These are phyloP conservation scores for Fusarium dimerum DNA, from an alignment of 2,329 filamentous ascomycete genomes.

Conservation along the genomic window DNA sequence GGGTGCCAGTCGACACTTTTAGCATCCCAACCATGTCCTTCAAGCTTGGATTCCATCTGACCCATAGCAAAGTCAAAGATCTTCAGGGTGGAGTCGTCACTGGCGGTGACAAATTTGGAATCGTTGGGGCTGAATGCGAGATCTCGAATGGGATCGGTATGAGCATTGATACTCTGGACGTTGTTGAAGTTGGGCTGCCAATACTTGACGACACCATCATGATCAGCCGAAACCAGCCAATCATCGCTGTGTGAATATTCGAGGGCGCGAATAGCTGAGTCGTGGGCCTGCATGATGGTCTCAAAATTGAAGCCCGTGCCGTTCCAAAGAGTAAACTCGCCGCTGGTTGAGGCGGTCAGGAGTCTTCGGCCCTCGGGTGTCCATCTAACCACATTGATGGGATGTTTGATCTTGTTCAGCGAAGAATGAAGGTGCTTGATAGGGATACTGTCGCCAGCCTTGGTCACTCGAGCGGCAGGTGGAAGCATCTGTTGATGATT, in stretches of 20 bases:
- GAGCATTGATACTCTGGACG: conserved; percentile 89
- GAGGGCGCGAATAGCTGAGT: conserved; percentile 79
- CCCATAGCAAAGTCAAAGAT: conserved; percentile 95
- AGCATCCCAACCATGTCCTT: conserved; percentile 97
- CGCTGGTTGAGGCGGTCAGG: conserved; percentile 91
- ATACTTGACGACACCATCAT: conserved; percentile 95
- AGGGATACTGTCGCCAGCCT: conserved; percentile 83
- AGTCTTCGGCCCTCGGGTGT: conserved; percentile 92
- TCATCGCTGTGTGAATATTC: conserved; percentile 94
- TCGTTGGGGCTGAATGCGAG: conserved; percentile 93
- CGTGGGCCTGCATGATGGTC: conserved; percentile 98
- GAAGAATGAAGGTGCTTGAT: conserved; percentile 98
- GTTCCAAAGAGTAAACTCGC: conserved; percentile 98
- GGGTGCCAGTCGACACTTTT: conserved; percentile 98
- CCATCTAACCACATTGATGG: conserved; percentile 96
- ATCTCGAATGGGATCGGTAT: conserved; percentile 86
- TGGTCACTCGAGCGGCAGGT: conserved; percentile 72
- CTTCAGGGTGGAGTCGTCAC: conserved; percentile 89
- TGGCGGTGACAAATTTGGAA: conserved; percentile 93
- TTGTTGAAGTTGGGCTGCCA: conserved; percentile 99
- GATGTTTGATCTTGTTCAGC: conserved; percentile 96
- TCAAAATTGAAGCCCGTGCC: conserved; percentile 99
- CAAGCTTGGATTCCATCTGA: conserved; percentile 77
- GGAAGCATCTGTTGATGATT: conserved; percentile 70
- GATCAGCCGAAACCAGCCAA: conserved; percentile 94